Evolutionary conservation across 179 eudicot species (phyloP).

Genomic region (Beta macrorhiza): DNA sequence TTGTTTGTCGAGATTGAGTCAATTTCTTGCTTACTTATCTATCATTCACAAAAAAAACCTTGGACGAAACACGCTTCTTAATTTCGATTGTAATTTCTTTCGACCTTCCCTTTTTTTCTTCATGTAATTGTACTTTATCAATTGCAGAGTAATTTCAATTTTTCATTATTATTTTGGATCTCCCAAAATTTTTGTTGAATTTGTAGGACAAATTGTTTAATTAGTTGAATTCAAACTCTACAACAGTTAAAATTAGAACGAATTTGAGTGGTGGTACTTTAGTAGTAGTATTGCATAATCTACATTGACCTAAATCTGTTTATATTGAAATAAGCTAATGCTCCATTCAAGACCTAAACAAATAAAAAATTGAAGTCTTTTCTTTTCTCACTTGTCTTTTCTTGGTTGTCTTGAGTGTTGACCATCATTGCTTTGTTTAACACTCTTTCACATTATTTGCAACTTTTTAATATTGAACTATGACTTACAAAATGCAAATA

Average conservation of each 20-base stretch:
- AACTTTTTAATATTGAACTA: not conserved
- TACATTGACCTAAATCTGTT: no score
- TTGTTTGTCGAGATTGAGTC: conserved; percentile 1
- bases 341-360: no score
- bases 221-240: not conserved
- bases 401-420: not conserved
- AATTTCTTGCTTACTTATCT: not conserved
- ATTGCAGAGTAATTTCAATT: no score
- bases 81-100: conserved; percentile 7
- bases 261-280: not conserved
- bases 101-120: not conserved
- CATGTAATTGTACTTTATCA: no score
- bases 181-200: no score
- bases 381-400: not conserved
- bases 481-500: no score
- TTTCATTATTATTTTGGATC: no score
- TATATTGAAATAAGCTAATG: no score
- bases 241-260: not conserved
- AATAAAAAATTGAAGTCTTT: not conserved
- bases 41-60: not conserved
- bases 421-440: not conserved
- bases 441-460: not conserved
- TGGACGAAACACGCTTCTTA: not conserved
- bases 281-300: no score
- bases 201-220: not conserved